phyloP scores from a whole-genome alignment of 2,329 filamentous ascomycete species.

The Alternaria brassicicola region DNA sequence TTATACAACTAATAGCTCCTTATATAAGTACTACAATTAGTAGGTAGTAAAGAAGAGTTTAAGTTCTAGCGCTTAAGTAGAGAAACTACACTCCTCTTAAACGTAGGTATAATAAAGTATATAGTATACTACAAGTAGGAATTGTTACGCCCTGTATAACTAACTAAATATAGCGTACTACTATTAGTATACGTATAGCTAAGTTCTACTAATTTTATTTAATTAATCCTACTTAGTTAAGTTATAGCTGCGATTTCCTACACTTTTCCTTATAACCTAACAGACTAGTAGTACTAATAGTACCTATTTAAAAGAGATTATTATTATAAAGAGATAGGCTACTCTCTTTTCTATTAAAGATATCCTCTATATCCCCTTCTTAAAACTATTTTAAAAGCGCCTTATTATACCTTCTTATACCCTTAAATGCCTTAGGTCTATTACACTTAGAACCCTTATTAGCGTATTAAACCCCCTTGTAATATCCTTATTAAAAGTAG shows the following conservation, averaged over 20 bases:
- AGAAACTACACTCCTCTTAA: background rate
- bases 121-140: background rate
- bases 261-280: background rate
- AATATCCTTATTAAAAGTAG: conserved; percentile 11
- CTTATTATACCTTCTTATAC: conserved; percentile 11
- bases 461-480: conserved; percentile 15
- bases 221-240: background rate
- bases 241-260: background rate
- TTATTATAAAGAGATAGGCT: background rate
- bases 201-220: background rate
- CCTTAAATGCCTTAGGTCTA: conserved; percentile 11
- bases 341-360: background rate
- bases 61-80: background rate
- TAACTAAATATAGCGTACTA: background rate
- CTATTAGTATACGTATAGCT: background rate
- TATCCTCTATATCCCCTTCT: background rate
- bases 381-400: conserved; percentile 15
- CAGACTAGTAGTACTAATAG: background rate
- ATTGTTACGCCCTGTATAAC: background rate
- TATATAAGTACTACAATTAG: too few species aligned
- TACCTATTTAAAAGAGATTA: background rate
- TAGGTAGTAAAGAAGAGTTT: too few species aligned
- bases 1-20: too few species aligned
- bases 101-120: background rate
- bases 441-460: conserved; percentile 12